phyloP scores from a whole-genome alignment of 306 rosid species.

The Prinsepia uniflora region DNA sequence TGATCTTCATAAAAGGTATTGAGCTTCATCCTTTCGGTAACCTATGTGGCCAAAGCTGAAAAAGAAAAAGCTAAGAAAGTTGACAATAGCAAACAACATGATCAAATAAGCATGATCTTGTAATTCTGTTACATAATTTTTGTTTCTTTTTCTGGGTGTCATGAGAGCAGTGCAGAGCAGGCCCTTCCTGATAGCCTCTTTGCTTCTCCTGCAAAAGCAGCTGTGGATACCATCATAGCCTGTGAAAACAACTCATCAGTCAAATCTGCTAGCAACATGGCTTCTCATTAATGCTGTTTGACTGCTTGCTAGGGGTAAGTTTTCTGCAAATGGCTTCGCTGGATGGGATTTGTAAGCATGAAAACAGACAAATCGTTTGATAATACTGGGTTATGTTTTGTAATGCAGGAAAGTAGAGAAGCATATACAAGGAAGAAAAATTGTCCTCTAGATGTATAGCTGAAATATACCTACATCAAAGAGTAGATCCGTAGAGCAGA shows the following conservation, averaged over 20 bases:
- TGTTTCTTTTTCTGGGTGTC: slow-evolving; percentile 10
- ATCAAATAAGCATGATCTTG: neutral
- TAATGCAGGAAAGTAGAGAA: slow-evolving; percentile 68
- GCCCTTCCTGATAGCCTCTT: slow-evolving; percentile 82
- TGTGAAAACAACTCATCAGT: slow-evolving; percentile 31
- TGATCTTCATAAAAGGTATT: slow-evolving; percentile 50
- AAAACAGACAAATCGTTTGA: neutral
- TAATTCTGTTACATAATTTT: neutral
- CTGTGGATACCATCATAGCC: slow-evolving; percentile 27
- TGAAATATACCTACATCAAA: slow-evolving; percentile 65
- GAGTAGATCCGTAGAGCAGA: slow-evolving; percentile 65
- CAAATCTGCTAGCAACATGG: slow-evolving; percentile 30
- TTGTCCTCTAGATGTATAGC: slow-evolving; percentile 75
- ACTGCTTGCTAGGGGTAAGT: slow-evolving; percentile 66
- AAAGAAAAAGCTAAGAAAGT: neutral
- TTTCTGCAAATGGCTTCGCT: neutral
- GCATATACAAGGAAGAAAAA: slow-evolving; percentile 58
- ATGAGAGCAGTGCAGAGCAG: slow-evolving; percentile 56
- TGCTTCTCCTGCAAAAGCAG: slow-evolving; percentile 69
- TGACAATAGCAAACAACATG: neutral
- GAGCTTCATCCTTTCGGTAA: slow-evolving; percentile 4
- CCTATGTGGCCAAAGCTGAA: no score
- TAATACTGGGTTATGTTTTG: slow-evolving; percentile 5
- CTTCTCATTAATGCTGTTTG: slow-evolving; percentile 44
- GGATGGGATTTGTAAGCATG: neutral